phyloP scores from a whole-genome alignment of 768 basidiomycete species.

The Tylopilus felleus region DNA sequence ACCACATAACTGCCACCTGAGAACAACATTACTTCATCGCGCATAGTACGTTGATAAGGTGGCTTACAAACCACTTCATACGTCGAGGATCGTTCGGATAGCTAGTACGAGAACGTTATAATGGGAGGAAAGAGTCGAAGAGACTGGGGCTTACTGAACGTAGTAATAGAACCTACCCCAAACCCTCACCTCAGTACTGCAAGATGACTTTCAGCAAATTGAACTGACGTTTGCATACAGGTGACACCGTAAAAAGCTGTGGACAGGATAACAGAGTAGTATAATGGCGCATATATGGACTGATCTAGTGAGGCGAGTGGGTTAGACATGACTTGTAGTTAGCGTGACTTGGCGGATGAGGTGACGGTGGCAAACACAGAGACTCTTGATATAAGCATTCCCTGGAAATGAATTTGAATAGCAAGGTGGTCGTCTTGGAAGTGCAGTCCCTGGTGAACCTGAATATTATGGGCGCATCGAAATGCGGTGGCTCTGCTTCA shows the following conservation, averaged over 20 bases:
- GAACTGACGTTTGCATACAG: slow-evolving; percentile 16
- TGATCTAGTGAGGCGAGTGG: neutral
- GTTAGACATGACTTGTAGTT: neutral
- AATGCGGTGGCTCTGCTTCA: no score
- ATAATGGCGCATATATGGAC: neutral
- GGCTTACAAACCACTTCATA: slow-evolving; percentile 7
- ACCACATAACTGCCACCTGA: slow-evolving; percentile 15
- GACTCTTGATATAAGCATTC: neutral
- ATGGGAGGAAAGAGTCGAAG: neutral
- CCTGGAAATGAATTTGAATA: no score
- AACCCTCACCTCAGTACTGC: no score
- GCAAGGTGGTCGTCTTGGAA: no score
- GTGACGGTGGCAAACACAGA: neutral
- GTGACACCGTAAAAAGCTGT: slow-evolving; percentile 1
- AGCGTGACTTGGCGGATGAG: neutral
- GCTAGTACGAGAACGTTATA: neutral
- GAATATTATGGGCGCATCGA: no score
- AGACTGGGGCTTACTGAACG: neutral
- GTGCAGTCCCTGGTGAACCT: no score
- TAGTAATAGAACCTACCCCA: slow-evolving; percentile 10
- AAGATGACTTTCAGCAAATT: neutral
- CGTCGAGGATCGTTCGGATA: slow-evolving; percentile 1
- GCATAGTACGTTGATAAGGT: no score
- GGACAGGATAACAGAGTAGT: neutral
- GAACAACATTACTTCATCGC: neutral